phyloP scores from a whole-genome alignment of 306 rosid species.

The Vigna reflexopilosa region DNA sequence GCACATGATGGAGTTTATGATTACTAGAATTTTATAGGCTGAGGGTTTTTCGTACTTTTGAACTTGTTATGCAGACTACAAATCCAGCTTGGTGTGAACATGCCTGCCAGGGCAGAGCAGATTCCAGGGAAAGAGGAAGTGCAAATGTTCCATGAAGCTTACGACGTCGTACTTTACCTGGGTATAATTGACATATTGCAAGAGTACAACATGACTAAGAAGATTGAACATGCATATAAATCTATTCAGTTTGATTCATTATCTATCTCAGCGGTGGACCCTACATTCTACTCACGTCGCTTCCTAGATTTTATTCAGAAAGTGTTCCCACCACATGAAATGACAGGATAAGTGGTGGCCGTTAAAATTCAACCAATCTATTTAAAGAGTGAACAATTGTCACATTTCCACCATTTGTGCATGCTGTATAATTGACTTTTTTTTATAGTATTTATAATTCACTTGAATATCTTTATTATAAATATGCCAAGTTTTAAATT shows the following conservation, averaged over 20 bases:
- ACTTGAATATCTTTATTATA: neutral
- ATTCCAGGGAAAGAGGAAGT: conserved; percentile 68
- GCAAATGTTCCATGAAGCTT: conserved; percentile 73
- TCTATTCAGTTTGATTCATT: conserved; percentile 89
- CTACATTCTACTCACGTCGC: conserved; percentile 91
- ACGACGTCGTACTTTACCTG: conserved; percentile 92
- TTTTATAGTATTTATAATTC: neutral
- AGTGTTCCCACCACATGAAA: conserved; percentile 79
- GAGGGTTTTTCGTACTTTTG: neutral
- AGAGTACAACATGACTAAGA: conserved; percentile 91
- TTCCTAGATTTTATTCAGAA: conserved; percentile 83
- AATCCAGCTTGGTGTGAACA: conserved; percentile 98
- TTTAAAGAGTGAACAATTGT: conserved; percentile 20
- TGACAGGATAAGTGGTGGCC: conserved; percentile 46
- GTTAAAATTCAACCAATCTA: conserved; percentile 4
- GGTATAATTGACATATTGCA: conserved; percentile 97
- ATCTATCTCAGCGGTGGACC: conserved; percentile 93
- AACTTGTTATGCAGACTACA: conserved; percentile 69
- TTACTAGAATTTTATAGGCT: conserved; percentile 24
- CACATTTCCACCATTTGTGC: conserved; percentile 37
- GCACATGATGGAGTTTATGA: neutral
- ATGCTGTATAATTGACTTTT: conserved; percentile 9
- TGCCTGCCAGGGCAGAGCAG: conserved; percentile 98
- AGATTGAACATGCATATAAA: conserved; percentile 89
- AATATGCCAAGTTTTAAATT: neutral